Evolutionary conservation across 2,329 filamentous ascomycete genomes (phyloP).

Genomic region (Exophiala sp.): DNA sequence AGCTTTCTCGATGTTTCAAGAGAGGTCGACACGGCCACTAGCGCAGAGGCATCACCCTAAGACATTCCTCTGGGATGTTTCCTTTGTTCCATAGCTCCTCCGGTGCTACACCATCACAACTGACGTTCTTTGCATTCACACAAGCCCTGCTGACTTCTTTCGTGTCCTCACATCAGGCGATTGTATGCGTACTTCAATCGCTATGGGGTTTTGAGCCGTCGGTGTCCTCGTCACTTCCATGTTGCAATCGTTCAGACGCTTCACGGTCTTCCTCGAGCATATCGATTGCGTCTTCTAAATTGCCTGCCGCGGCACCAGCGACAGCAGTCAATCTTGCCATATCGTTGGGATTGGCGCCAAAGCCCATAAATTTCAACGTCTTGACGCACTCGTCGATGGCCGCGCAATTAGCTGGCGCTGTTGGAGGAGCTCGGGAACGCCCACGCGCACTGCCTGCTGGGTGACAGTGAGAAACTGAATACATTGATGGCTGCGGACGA

Average conservation of each 20-base stretch:
- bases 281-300: constrained; percentile 45
- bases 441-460: constrained; percentile 2
- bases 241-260: constrained; percentile 15
- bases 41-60: too few species aligned
- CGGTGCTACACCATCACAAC: too few species aligned
- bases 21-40: too few species aligned
- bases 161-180: too few species aligned
- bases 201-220: not conserved
- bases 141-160: too few species aligned
- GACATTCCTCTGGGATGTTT: too few species aligned
- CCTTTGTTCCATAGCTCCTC: too few species aligned
- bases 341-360: constrained; percentile 37
- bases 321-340: constrained; percentile 41
- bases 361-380: constrained; percentile 41
- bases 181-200: too few species aligned
- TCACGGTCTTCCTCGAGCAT: constrained; percentile 50
- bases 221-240: not conserved
- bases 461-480: not conserved
- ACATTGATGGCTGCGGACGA: too few species aligned
- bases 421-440: constrained; percentile 3
- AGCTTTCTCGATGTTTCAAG: too few species aligned
- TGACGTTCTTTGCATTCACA: too few species aligned
- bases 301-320: constrained; percentile 43
- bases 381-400: constrained; percentile 36
- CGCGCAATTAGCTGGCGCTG: constrained; percentile 5